These are phyloP conservation scores for Wickerhamiella shivajii DNA, from an alignment of 805 yeast genomes.

Conservation along the genomic window DNA sequence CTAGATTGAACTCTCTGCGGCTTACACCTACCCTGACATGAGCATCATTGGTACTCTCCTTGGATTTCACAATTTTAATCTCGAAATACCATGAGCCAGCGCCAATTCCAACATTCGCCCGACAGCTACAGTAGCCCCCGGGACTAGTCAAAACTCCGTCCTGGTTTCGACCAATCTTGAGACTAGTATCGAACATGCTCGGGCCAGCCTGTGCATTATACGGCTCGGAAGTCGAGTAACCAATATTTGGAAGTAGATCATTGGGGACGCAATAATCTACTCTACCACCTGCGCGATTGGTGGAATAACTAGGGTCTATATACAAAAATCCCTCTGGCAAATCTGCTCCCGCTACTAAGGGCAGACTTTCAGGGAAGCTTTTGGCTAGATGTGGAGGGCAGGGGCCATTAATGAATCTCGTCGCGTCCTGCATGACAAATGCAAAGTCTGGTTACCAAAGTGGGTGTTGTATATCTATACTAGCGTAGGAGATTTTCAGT, in stretches of 20 bases:
- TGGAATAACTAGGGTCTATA: too few species aligned
- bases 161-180: constrained; percentile 32
- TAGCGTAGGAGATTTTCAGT: too few species aligned
- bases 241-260: constrained; percentile 37
- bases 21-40: constrained; percentile 78
- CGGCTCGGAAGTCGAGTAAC: constrained; percentile 59
- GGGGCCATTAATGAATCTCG: too few species aligned
- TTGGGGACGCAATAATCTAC: too few species aligned
- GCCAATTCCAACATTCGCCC: constrained; percentile 59
- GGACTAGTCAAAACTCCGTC: constrained; percentile 38
- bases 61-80: constrained; percentile 38
- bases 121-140: constrained; percentile 66
- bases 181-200: constrained; percentile 55
- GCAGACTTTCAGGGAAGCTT: too few species aligned
- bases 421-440: too few species aligned
- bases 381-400: too few species aligned
- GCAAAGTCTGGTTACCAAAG: too few species aligned
- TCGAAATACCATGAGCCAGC: constrained; percentile 79
- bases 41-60: constrained; percentile 17
- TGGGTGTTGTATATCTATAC: too few species aligned
- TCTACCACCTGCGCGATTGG: too few species aligned
- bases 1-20: constrained; percentile 74
- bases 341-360: too few species aligned
- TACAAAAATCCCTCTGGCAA: too few species aligned
- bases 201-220: constrained; percentile 49